Base-by-base conservation (phyloP, 2,329 filamentous ascomycete species). In the Phialemoniopsis sp. region DNA sequence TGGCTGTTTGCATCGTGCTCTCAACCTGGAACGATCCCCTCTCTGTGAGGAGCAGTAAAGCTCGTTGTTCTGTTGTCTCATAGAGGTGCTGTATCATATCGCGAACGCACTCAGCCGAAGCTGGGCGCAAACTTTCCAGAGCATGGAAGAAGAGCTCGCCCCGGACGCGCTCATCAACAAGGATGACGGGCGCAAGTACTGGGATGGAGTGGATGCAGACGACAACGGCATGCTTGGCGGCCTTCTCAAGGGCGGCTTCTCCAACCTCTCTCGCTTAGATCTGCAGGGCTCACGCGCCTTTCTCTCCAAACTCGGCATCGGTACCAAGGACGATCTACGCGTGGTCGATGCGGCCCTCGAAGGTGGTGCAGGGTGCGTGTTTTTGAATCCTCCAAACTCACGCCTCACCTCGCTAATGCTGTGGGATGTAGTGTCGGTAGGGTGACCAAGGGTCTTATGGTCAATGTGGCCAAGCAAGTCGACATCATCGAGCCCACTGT, bases 401-500 rank as follows among this genome's bases (percentile, higher is more conserved):
- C 21, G 10, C 21, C n/a, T n/a, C n/a, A n/a, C n/a, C n/a, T n/a
- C n/a, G 21, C 6, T 10, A 13, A 8, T 4, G 8, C 5, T 37
- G 6, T 30, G 30, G 5, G 16, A 26, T 13, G 40, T 46, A 81
- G 90, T 1, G 94, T 95, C 41, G 91, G 90, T 1, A 73, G 91
- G 32, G 77, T 96, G 43, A 95, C 89, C 0, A 73, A 84, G 41
- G 86, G 85, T 0, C 72, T 96, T 4, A 69, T 96, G n/a, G 63
- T 83, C 19, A 69, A 78, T 17, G 66, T 91, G 2, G 82, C 84
- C n/a, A 67, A 78, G 13, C 65, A 72, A 3, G 83, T 95, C 7
- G 90, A 96, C 57, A 72, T 94, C 16, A 79, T 96, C 26, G 90
- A 96, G 67, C 91, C 90, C 0, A 78, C 95, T 15, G 68, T 72